Base-by-base conservation (phyloP, 75 land plant species). In the Pinus albicaulis region DNA sequence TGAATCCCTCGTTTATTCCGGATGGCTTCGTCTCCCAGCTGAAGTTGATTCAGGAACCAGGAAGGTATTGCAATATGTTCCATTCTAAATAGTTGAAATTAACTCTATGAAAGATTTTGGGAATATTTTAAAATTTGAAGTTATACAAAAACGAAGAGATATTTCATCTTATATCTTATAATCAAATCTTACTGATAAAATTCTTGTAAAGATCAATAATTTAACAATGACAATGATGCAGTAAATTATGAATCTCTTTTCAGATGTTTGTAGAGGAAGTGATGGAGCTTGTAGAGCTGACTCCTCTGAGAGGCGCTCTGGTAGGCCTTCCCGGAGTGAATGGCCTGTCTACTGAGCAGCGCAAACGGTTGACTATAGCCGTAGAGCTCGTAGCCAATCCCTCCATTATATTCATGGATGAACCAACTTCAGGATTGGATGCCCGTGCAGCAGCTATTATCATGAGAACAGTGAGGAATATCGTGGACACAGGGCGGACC, bases 321-420 rank as follows among this genome's bases (percentile, higher is more conserved):
- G 78, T 89, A 64, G 91, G 91, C 72, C 81, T 89, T 62, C 91
- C 91, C 57, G 91, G 84, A 53, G 74, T 89, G 71, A 83, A 81
- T 82, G 91, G 91, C 24, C 80, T 89, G 28, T 89, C 91, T 3
- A 85, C 88, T 0, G 88, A 89, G 70, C 91, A 89, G 70, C 80
- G 91, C 13, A 89, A 89, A 72, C 81, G 91, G 24, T 78, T 89
- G 28, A 89, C 91, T 23, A 89, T 89, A 63, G 91, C 91, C n/a
- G 92, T 92, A 78, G 94, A 92, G 66, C 83, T 92, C 60, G 94
- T 92, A 15, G 94, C 94, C 20, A 92, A 92, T 70, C 94, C 94
- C 20, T 92, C 94, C 26, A 92, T 92, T 75, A 91, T 92, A 12
- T 92, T 89, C 74, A 89, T 89, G 91, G 88, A 89, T 81, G 91